Percentiles rank a stretch among this genome's conserved stretches.
phyloP scores from a whole-genome alignment of 129 eudicot species.

The Helianthus annuus region HanXRQr2.0-SUNRISE NC_035439.2:147955209-147955708 shows the following conservation, averaged over 20 bases:
- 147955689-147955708: constrained; percentile 40
- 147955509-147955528: constrained; percentile 19
- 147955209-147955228: constrained; percentile 94
- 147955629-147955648: constrained; percentile 19
- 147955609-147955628: constrained; percentile 16
- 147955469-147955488: constrained; percentile 29
- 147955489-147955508: constrained; percentile 29
- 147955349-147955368: constrained; percentile 88
- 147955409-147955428: constrained; percentile 91
- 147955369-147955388: constrained; percentile 93
- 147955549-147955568: background rate
- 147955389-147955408: constrained; percentile 85
- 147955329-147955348: constrained; percentile 77
- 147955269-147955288: constrained; percentile 57
- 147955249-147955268: constrained; percentile 70
- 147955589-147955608: constrained; percentile 28
- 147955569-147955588: constrained; percentile 15
- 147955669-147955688: constrained; percentile 37
- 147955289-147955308: constrained; percentile 76
- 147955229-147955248: constrained; percentile 93
- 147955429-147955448: constrained; percentile 72
- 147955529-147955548: constrained; percentile 37
- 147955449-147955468: constrained; percentile 78
- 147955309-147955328: constrained; percentile 64
- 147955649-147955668: constrained; percentile 39